Percentiles rank a stretch among this genome's conserved stretches.
Evolutionary conservation across 176 grass and related monocot genomes (phyloP).

Genomic region (Ampelocalamus luodianensis): DNA sequence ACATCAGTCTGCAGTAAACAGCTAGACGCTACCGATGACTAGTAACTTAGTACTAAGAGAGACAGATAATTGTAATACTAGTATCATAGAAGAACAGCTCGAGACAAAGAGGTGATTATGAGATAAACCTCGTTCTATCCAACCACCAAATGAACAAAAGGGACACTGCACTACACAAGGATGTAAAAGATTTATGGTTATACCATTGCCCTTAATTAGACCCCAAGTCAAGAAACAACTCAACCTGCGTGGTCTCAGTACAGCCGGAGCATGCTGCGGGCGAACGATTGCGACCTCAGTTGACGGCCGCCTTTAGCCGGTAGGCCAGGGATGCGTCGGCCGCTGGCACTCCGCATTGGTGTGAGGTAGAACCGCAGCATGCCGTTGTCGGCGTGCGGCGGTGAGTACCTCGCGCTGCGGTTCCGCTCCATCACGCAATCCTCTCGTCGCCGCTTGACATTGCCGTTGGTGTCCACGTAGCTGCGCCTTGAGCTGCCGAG

Average conservation of each 20-base stretch:
- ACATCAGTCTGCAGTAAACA: background rate
- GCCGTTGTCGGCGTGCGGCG: constrained; percentile 66
- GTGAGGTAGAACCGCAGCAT: constrained; percentile 94
- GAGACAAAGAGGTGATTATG: background rate
- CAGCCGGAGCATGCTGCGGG: constrained; percentile 78
- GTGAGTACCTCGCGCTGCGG: constrained; percentile 77
- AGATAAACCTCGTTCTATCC: constrained; percentile 37
- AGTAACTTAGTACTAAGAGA: background rate
- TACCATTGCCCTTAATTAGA: constrained; percentile 25
- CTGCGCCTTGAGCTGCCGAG: constrained; percentile 54
- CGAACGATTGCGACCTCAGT: constrained; percentile 63
- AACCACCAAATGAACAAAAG: constrained; percentile 51
- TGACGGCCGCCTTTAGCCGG: constrained; percentile 47
- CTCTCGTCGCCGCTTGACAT: constrained; percentile 50
- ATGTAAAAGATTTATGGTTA: constrained; percentile 46
- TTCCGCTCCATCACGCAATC: constrained; percentile 70
- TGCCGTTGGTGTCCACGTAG: constrained; percentile 23
- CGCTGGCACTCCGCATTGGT: constrained; percentile 65
- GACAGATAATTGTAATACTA: too few species aligned
- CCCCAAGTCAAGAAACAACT: background rate
- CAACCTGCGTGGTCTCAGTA: constrained; percentile 49
- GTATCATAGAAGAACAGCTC: background rate
- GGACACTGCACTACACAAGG: constrained; percentile 41
- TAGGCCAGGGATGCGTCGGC: constrained; percentile 38
- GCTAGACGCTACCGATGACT: background rate